Evolutionary conservation across 2,329 filamentous ascomycete species (phyloP).

Genomic region (Scedosporium minutisporum): DNA sequence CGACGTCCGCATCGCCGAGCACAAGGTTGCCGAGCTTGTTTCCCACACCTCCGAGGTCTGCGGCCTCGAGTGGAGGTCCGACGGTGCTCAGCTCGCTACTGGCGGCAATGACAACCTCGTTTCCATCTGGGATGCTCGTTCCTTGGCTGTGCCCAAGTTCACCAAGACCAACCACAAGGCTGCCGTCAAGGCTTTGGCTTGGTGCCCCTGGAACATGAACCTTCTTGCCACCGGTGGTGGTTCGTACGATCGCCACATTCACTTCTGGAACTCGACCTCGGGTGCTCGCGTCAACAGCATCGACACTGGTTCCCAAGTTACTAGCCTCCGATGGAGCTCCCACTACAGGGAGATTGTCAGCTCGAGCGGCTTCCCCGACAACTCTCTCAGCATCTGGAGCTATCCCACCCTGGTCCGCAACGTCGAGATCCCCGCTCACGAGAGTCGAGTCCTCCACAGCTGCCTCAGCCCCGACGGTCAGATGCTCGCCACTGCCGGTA

Average conservation of each 20-base stretch:
- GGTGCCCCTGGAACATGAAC: slow-evolving; percentile 99
- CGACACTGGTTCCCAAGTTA: slow-evolving; percentile 95
- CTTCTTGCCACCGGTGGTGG: slow-evolving; percentile 92
- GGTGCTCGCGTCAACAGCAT: slow-evolving; percentile 98
- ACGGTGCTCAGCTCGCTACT: slow-evolving; percentile 92
- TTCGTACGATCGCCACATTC: slow-evolving; percentile 93
- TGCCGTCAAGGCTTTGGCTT: slow-evolving; percentile 93
- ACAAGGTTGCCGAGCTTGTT: slow-evolving; percentile 95
- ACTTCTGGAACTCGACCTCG: slow-evolving; percentile 99
- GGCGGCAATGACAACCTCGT: slow-evolving; percentile 98
- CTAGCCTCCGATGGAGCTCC: slow-evolving; percentile 90
- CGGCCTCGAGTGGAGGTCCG: slow-evolving; percentile 92
- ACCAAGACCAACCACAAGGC: slow-evolving; percentile 99
- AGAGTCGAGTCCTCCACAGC: slow-evolving; percentile 93
- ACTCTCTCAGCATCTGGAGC: slow-evolving; percentile 97
- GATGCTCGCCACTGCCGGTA: slow-evolving; percentile 88
- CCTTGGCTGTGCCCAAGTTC: slow-evolving; percentile 89
- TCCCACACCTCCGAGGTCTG: slow-evolving; percentile 98
- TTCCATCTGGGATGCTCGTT: slow-evolving; percentile 97
- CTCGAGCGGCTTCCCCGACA: slow-evolving; percentile 97
- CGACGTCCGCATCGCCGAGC: slow-evolving; percentile 91
- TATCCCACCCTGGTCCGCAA: slow-evolving; percentile 96
- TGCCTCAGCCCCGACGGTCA: slow-evolving; percentile 95
- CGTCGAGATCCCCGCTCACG: slow-evolving; percentile 94
- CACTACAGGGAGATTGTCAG: slow-evolving; percentile 97